These are phyloP conservation scores for Fusarium cyanostomum DNA, from an alignment of 2,329 filamentous ascomycete species.

Conservation along the genomic window DNA sequence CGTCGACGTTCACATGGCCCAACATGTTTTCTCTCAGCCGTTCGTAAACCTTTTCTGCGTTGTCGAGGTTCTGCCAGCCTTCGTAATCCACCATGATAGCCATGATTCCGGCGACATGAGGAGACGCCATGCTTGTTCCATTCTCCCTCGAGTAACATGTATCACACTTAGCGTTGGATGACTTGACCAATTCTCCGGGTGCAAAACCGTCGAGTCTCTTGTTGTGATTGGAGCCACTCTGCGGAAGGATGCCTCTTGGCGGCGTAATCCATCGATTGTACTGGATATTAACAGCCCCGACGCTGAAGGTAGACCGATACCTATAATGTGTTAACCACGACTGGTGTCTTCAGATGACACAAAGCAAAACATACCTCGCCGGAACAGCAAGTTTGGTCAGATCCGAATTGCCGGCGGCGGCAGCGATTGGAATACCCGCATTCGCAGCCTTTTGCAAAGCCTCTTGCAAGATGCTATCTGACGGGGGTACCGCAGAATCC, in stretches of 20 bases:
- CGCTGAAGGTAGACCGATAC: neutral
- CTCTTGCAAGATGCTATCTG: neutral
- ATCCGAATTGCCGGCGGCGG: neutral
- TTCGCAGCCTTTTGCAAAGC: neutral
- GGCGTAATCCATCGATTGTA: neutral
- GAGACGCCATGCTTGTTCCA: slow-evolving; percentile 3
- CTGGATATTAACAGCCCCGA: neutral
- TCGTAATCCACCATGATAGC: neutral
- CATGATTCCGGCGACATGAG: slow-evolving; percentile 1
- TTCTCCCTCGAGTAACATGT: neutral
- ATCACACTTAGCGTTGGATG: neutral
- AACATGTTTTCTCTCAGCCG: neutral
- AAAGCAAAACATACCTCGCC: neutral
- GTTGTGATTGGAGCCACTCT: neutral
- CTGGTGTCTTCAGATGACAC: neutral
- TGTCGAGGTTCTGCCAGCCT: neutral
- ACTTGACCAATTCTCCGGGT: neutral
- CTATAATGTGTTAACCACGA: neutral
- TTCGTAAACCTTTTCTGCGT: neutral
- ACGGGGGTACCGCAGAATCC: neutral
- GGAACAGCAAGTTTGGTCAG: neutral
- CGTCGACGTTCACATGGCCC: neutral
- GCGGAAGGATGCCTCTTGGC: neutral
- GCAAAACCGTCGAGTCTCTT: neutral
- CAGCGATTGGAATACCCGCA: slow-evolving; percentile 6